phyloP scores from a whole-genome alignment of 441 rosid species.

The Pelargonium fulgidum region DNA sequence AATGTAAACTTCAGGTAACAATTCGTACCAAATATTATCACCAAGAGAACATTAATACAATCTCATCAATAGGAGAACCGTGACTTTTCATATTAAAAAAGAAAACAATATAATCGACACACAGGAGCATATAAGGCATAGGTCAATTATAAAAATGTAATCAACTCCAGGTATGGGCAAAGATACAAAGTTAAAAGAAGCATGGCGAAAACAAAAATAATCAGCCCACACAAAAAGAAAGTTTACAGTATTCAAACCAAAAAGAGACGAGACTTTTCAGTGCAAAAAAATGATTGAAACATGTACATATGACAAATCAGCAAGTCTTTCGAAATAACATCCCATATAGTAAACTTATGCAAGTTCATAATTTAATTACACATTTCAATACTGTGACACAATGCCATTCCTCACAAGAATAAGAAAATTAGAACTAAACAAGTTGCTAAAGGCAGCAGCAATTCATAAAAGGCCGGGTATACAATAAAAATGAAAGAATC shows the following conservation, averaged over 20 bases:
- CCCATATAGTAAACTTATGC: background rate
- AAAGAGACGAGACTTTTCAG: background rate
- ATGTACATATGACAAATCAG: background rate
- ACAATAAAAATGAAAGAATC: conserved; percentile 7
- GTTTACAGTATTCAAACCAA: background rate
- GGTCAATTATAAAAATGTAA: background rate
- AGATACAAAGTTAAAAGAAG: too few species aligned
- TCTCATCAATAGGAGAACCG: too few species aligned
- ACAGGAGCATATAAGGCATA: background rate
- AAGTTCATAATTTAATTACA: background rate
- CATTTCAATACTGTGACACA: background rate
- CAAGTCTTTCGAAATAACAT: background rate
- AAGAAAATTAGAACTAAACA: background rate
- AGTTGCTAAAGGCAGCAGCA: background rate
- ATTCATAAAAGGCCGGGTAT: background rate
- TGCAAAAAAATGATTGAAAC: background rate
- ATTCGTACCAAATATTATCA: background rate
- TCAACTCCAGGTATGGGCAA: background rate
- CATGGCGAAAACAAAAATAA: background rate
- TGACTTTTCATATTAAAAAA: too few species aligned
- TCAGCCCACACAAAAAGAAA: background rate
- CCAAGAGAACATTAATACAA: background rate
- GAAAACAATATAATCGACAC: too few species aligned
- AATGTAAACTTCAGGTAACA: background rate
- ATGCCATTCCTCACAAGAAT: background rate